Base-by-base conservation (phyloP, 208 protist species). In the Tetramitus jugosus region DNA sequence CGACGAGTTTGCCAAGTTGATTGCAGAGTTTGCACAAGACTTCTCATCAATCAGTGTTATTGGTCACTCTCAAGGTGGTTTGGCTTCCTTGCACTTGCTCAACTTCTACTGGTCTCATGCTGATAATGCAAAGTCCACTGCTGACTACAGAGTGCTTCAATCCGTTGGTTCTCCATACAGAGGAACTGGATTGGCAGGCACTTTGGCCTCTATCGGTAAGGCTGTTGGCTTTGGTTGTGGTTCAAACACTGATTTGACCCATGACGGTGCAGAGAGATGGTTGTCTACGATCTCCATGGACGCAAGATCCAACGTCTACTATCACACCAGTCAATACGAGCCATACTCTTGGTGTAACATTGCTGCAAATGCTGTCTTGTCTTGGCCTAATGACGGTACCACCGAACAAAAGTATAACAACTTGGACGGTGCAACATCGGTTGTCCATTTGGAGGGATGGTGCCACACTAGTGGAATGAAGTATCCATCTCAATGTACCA, bases 351-450 rank as follows among this genome's bases (percentile, higher is more conserved):
- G 20, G 39, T 85, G 82, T 76, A 43, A 45, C 26, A 49, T 49
- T 33, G 60, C 46, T 0, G 68, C 74, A 17, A 72, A 60, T 20
- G 35, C 78, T 42, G 68, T 79, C 42, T 67, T 85, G 0, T 67
- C 77, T 7, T 84, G 49, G 60, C 85, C 85, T 71, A 88, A 88
- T 76, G 85, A 88, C 64, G 85, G 85, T 65, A 82, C 80, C 7
- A 76, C 82, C 17, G 85, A 88, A 69, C 17, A 72, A 23, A 14
- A 75, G 0, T 71, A 81, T 31, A 29, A 67, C 33, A 0, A 46
- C 29, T 71, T 88, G 0, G 31, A 67, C 3, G 76, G 72, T 45
- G 85, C 43, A 39, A 77, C 49, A 37, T 62, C 85, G 60, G 67
- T 79, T n/a, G 72, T 76, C 33, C 65, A 84, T 68, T 76, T 75